These are phyloP conservation scores for Fusarium sp. DNA, from an alignment of 2,329 filamentous ascomycete genomes.

Conservation along the genomic window DNA sequence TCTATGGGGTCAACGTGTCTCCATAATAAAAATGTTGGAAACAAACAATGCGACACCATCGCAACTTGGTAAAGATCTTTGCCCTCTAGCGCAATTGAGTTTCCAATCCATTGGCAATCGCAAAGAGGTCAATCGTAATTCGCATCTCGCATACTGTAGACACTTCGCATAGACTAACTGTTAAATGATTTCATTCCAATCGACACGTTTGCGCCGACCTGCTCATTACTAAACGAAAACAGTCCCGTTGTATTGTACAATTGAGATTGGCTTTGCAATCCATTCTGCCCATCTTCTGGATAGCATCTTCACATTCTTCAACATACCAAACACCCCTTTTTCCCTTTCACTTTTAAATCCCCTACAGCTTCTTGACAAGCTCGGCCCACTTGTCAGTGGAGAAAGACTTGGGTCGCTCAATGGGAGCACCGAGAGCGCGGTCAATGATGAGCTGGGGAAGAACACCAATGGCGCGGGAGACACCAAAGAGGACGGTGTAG, in stretches of 20 bases:
- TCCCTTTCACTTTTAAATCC: constrained; percentile 22
- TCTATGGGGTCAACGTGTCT: constrained; percentile 28
- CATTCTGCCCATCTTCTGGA: constrained; percentile 36
- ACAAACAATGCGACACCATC: constrained; percentile 9
- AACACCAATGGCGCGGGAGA: constrained; percentile 96
- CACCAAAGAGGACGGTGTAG: constrained; percentile 99
- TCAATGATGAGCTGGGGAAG: constrained; percentile 99
- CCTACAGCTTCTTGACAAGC: constrained; percentile 91
- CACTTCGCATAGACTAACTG: constrained; percentile 22
- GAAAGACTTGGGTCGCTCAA: constrained; percentile 99
- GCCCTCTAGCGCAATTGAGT: not conserved
- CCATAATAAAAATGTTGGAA: constrained; percentile 12
- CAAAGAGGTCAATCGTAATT: not conserved
- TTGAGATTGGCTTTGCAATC: constrained; percentile 39
- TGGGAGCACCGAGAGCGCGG: constrained; percentile 94
- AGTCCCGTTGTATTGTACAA: constrained; percentile 47
- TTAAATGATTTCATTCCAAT: constrained; percentile 44
- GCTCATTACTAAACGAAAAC: constrained; percentile 47
- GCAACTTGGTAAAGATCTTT: not conserved
- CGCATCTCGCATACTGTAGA: not conserved
- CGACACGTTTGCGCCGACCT: constrained; percentile 40
- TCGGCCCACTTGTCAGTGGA: constrained; percentile 97
- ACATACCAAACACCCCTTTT: constrained; percentile 23
- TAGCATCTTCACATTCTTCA: constrained; percentile 35
- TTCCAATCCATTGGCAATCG: not conserved